phyloP scores from a whole-genome alignment of 1,284 basidiomycete genomes.

The Puccinia novopanici region DNA sequence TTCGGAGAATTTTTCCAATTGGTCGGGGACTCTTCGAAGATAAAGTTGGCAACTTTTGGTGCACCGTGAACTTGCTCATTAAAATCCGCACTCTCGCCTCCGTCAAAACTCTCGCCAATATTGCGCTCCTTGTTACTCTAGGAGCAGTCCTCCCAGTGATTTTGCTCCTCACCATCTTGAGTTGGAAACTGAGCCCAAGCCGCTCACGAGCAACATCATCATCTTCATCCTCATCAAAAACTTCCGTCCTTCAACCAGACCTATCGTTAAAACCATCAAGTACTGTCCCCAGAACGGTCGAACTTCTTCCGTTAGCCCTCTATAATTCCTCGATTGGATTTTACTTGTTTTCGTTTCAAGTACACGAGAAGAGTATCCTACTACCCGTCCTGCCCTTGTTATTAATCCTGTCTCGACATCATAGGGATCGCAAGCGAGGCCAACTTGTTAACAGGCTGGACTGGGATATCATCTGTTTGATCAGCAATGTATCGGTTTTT shows the following conservation, averaged over 20 bases:
- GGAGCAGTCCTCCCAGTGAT: conserved; percentile 58
- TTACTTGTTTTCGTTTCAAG: conserved; percentile 93
- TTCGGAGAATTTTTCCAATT: conserved; percentile 85
- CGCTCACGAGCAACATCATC: conserved; percentile 66
- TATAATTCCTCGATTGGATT: conserved; percentile 72
- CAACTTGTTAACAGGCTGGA: conserved; percentile 56
- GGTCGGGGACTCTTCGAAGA: conserved; percentile 88
- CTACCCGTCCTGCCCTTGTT: conserved; percentile 81
- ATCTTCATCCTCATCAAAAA: conserved; percentile 65
- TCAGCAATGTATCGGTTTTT: conserved; percentile 84
- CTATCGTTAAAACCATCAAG: neutral
- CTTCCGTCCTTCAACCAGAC: conserved; percentile 59
- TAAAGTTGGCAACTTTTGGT: conserved; percentile 95
- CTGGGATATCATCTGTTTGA: conserved; percentile 63
- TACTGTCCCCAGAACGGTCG: conserved; percentile 64
- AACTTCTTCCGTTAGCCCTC: conserved; percentile 70
- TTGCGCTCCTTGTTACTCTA: conserved; percentile 60
- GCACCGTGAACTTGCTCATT: conserved; percentile 79
- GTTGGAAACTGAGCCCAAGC: conserved; percentile 53
- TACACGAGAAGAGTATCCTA: conserved; percentile 91
- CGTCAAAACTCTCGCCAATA: conserved; percentile 56
- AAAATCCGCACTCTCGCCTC: conserved; percentile 68
- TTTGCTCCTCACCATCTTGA: conserved; percentile 55
- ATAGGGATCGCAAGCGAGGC: conserved; percentile 58
- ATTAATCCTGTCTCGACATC: conserved; percentile 69